Evolutionary conservation across 139 green algal genomes (phyloP).

Genomic region (Volvox africanus): DNA sequence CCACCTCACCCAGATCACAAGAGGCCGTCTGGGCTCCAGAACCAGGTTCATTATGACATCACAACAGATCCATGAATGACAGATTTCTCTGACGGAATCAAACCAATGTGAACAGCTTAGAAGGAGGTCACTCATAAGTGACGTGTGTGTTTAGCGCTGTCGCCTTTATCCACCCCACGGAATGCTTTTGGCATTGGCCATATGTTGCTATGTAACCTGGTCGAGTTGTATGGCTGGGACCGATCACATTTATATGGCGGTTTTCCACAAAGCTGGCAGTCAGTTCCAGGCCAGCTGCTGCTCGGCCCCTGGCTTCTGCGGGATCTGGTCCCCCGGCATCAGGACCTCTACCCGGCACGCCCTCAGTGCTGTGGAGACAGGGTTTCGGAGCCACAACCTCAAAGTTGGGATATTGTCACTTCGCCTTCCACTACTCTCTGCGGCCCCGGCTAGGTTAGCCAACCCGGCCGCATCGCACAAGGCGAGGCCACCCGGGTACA

Average conservation of each 20-base stretch:
- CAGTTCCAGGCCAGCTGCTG: neutral
- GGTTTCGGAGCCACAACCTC: slow-evolving; percentile 31
- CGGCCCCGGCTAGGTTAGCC: neutral
- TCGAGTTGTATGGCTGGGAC: too few species aligned
- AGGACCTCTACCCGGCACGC: neutral
- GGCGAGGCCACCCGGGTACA: slow-evolving; percentile 21
- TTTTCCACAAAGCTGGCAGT: too few species aligned
- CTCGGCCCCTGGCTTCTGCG: neutral
- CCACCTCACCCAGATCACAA: too few species aligned
- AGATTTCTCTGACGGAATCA: too few species aligned
- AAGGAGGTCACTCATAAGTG: neutral
- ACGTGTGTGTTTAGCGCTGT: too few species aligned
- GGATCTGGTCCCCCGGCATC: neutral
- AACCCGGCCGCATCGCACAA: neutral
- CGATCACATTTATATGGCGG: too few species aligned
- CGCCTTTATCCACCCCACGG: too few species aligned
- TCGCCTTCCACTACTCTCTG: neutral
- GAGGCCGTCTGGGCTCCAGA: too few species aligned
- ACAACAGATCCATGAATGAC: too few species aligned
- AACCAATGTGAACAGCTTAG: neutral
- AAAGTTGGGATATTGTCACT: neutral
- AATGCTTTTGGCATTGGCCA: too few species aligned
- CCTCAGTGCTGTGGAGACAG: neutral
- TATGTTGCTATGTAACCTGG: too few species aligned
- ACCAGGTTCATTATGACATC: too few species aligned